Evolutionary conservation across 2,329 filamentous ascomycete species (phyloP).

Genomic region (Beauveria pseudobassiana): DNA sequence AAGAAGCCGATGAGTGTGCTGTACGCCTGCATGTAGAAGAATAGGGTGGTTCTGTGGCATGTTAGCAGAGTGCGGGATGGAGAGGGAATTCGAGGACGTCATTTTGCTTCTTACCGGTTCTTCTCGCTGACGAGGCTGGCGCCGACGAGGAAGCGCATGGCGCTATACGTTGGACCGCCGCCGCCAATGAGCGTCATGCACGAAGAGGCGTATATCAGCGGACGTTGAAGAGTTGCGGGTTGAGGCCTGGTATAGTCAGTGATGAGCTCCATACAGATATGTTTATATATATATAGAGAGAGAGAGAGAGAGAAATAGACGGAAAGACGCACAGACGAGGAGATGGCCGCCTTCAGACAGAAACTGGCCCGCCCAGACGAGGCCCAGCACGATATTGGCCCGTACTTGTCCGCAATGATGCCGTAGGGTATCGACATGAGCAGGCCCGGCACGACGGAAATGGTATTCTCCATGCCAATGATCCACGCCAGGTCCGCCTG

Average conservation of each 20-base stretch:
- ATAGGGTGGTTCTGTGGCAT: constrained; percentile 1
- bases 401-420: constrained; percentile 5
- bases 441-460: constrained; percentile 5
- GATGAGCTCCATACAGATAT: too few relatives aligned
- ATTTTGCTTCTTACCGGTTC: background rate
- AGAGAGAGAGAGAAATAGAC: background rate
- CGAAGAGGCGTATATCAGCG: constrained; percentile 8
- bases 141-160: constrained; percentile 3
- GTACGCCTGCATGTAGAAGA: constrained; percentile 7
- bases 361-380: constrained; percentile 5
- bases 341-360: constrained; percentile 2
- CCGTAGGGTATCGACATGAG: constrained; percentile 7
- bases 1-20: background rate
- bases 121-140: constrained; percentile 5
- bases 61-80: background rate
- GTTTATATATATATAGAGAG: too few relatives aligned
- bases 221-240: constrained; percentile 4
- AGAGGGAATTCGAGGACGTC: too few relatives aligned
- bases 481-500: constrained; percentile 9
- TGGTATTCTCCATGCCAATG: constrained; percentile 6
- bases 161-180: background rate
- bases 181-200: constrained; percentile 10
- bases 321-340: background rate
- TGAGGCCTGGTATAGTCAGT: background rate
- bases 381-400: background rate